phyloP scores from a whole-genome alignment of 768 basidiomycete species.

The Phlebiopsis flavidoalba region DNA sequence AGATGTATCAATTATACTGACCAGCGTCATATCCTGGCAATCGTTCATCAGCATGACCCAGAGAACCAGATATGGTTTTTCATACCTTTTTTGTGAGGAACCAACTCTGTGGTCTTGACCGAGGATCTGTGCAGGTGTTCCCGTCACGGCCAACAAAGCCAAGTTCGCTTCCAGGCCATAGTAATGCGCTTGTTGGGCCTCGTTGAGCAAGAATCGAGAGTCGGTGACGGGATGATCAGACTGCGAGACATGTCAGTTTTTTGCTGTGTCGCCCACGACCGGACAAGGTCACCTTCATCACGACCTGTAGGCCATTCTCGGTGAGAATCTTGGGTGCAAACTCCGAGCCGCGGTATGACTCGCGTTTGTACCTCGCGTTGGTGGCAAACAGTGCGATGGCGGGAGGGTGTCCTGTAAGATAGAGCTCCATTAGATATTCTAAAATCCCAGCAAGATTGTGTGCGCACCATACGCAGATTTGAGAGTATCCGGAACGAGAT shows the following conservation, averaged over 20 bases:
- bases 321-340: slow-evolving; percentile 58
- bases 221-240: slow-evolving; percentile 52
- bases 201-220: slow-evolving; percentile 50
- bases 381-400: slow-evolving; percentile 80
- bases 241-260: slow-evolving; percentile 18
- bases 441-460: background rate
- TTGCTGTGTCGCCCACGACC: no score
- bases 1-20: slow-evolving; percentile 18
- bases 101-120: slow-evolving; percentile 78
- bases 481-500: slow-evolving; percentile 78
- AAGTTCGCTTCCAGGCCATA: slow-evolving; percentile 64
- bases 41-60: slow-evolving; percentile 23
- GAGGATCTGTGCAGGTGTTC: slow-evolving; percentile 63
- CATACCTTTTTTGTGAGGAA: slow-evolving; percentile 43
- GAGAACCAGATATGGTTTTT: slow-evolving; percentile 22
- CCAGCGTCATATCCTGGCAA: slow-evolving; percentile 58
- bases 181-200: slow-evolving; percentile 63
- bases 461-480: slow-evolving; percentile 54
- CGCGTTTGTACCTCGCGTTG: slow-evolving; percentile 63
- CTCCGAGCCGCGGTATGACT: slow-evolving; percentile 60
- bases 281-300: slow-evolving; percentile 46
- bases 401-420: slow-evolving; percentile 45
- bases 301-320: slow-evolving; percentile 50
- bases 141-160: slow-evolving; percentile 66
- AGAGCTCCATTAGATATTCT: background rate